Evolutionary conservation across 2,329 filamentous ascomycete species (phyloP), one percentile per base, ranked within the genome.

Genomic region (Aspergillus udagawae): DNA sequence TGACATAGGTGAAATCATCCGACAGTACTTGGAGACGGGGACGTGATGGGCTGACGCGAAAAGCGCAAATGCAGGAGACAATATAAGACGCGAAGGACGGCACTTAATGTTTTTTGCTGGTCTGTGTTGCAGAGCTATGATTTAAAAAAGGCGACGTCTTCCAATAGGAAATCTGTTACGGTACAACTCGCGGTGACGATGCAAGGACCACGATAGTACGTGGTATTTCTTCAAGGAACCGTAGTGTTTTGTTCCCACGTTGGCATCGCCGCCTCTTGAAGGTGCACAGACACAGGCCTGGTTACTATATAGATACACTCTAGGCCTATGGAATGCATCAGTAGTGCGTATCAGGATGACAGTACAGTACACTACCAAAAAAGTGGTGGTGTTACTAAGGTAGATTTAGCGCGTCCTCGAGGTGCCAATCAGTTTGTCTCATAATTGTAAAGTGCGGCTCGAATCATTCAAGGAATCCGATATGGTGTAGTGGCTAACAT

Each of bases 401-500:
- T n/a, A 25, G 23, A 25, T 25, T 5, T 25, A 25, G 25, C 25
- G 5, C 4, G 25, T 25, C 25, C 5, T 4, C 25, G 25, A 25
- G 25, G 25, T 25, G 25, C 25, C 1, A 25, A 25, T 5, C 1
- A 4, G 4, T 25, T 25, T 25, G 23, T 25, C 3, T 25, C 4
- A 25, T 25, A 25, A 5, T 5, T 1, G 1, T 25, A 25, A 25
- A 25, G 1, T 25, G 1, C 5, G 3, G 25, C 4, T 8, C 25
- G 12, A 6, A 5, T 9, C n/a, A 28, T 38, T n/a, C 6, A 52
- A 23, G 17, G 41, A 27, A 28, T 58, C 53, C 56, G 53, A 53
- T 55, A 53, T 63, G 61, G 61, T 63, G 61, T 63, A 61, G 57
- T 61, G 61, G 61, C 56, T 60, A 63, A 63, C 61, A 63, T 62